Conservation (phyloP, 306 rosid genomes). For the Rosa rugosa region DNA sequence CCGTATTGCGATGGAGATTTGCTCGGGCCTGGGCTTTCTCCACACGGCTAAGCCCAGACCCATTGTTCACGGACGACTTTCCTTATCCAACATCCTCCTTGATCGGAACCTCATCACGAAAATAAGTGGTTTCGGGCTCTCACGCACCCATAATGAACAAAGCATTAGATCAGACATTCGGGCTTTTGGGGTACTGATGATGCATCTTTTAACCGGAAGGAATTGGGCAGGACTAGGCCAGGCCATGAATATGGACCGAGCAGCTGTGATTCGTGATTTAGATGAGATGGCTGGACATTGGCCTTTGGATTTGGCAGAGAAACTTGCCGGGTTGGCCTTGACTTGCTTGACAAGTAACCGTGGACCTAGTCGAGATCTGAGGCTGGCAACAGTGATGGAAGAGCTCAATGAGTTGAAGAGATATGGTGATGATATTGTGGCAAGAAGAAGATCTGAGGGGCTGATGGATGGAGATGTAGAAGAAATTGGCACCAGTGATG, state of each 20-base stretch:
- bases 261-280: slow-evolving; percentile 38
- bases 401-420: slow-evolving; percentile 57
- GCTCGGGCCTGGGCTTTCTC: slow-evolving; percentile 71
- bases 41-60: slow-evolving; percentile 44
- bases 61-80: slow-evolving; percentile 49
- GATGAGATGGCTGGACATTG: slow-evolving; percentile 73
- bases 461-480: slow-evolving; percentile 24
- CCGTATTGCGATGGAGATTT: slow-evolving; percentile 56
- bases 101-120: slow-evolving; percentile 74
- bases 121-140: slow-evolving; percentile 53
- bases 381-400: slow-evolving; percentile 45
- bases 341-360: slow-evolving; percentile 42
- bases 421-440: slow-evolving; percentile 43
- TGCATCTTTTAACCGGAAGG: slow-evolving; percentile 63
- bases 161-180: slow-evolving; percentile 38
- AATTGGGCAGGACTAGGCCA: slow-evolving; percentile 55
- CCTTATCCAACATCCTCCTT: slow-evolving; percentile 53
- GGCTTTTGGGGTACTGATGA: slow-evolving; percentile 53
- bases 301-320: slow-evolving; percentile 67
- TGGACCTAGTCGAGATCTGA: slow-evolving; percentile 37
- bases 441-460: slow-evolving; percentile 27
- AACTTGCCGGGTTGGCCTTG: slow-evolving; percentile 48
- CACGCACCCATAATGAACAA: slow-evolving; percentile 17
- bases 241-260: slow-evolving; percentile 43
- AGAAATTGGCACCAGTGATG: slow-evolving; percentile 34